Percentiles rank a stretch among this genome's conserved stretches.
These are phyloP conservation scores for Botryobasidium botryosum DNA, from an alignment of 768 basidiomycete genomes.

Conservation along the genomic window DNA sequence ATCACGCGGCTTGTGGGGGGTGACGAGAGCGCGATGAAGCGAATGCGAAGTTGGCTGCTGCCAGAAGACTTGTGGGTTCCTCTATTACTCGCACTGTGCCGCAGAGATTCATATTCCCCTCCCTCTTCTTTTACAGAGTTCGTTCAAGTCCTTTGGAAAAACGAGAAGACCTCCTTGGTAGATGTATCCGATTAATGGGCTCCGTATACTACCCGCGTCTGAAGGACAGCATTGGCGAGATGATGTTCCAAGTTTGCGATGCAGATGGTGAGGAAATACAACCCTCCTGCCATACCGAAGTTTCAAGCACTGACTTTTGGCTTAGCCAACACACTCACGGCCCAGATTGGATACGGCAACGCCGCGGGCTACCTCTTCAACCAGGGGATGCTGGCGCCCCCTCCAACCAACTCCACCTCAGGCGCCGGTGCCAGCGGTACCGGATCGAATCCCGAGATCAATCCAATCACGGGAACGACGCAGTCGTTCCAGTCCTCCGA, in stretches of 20 bases:
- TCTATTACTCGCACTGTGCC: not conserved
- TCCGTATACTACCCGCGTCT: conserved; percentile 56
- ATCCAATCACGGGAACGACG: conserved; percentile 76
- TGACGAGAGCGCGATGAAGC: conserved; percentile 37
- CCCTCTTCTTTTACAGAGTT: conserved; percentile 28
- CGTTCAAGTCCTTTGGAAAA: conserved; percentile 58
- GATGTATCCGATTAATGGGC: conserved; percentile 57
- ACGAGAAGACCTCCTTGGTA: conserved; percentile 57
- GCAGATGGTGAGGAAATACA: conserved; percentile 36
- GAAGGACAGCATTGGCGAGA: conserved; percentile 68
- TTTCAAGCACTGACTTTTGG: conserved; percentile 7
- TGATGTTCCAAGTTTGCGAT: conserved; percentile 72
- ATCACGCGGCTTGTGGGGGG: conserved; percentile 52
- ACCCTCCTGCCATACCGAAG: not conserved
- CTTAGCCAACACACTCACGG: conserved; percentile 51
- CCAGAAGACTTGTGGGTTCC: conserved; percentile 43
- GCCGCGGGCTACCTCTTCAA: conserved; percentile 89
- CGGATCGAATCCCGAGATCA: conserved; percentile 35
- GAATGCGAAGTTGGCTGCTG: conserved; percentile 50
- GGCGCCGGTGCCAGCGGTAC: conserved; percentile 19
- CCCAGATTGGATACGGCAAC: conserved; percentile 84
- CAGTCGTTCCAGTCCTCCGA: conserved; percentile 1
- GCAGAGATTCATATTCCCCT: not conserved
- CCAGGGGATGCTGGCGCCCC: conserved; percentile 66
- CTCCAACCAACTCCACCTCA: conserved; percentile 21